phyloP scores from a whole-genome alignment of 2,329 filamentous ascomycete genomes.

The Aureobasidium pullulans region DNA sequence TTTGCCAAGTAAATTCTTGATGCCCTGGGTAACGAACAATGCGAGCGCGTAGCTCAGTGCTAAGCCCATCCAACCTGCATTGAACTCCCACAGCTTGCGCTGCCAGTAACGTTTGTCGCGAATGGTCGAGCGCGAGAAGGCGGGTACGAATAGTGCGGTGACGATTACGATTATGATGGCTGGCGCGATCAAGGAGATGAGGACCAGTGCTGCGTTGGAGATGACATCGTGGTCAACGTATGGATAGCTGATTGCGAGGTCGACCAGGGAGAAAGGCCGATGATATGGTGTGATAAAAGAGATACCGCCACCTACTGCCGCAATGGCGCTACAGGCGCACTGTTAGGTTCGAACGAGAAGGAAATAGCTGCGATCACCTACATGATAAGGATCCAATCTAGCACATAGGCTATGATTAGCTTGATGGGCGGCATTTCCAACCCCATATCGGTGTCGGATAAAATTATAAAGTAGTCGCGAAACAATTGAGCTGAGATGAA shows the following conservation, averaged over 20 bases:
- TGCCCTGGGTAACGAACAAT: constrained; percentile 74
- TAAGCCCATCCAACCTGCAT: constrained; percentile 73
- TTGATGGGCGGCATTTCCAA: neutral
- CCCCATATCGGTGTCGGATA: neutral
- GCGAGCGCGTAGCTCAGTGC: constrained; percentile 62
- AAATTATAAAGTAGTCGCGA: neutral
- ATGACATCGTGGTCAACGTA: constrained; percentile 65
- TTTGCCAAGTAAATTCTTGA: constrained; percentile 68
- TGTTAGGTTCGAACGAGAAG: neutral
- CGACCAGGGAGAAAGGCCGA: constrained; percentile 62
- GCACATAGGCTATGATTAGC: constrained; percentile 58
- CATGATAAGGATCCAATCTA: constrained; percentile 68
- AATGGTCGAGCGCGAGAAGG: constrained; percentile 35
- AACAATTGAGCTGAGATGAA: neutral
- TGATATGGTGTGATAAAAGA: constrained; percentile 56
- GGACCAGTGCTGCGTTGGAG: constrained; percentile 54
- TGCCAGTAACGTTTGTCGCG: constrained; percentile 62
- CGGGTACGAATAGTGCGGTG: constrained; percentile 53
- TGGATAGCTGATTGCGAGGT: constrained; percentile 75
- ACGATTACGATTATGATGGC: constrained; percentile 61
- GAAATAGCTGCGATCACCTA: constrained; percentile 26
- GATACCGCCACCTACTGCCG: constrained; percentile 39
- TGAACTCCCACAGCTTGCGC: constrained; percentile 84
- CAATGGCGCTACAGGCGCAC: constrained; percentile 16
- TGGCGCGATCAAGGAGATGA: constrained; percentile 59